These are phyloP conservation scores for Coemansia sp. DNA, from an alignment of 192 early-diverging fungal species.

Conservation along the genomic window DNA sequence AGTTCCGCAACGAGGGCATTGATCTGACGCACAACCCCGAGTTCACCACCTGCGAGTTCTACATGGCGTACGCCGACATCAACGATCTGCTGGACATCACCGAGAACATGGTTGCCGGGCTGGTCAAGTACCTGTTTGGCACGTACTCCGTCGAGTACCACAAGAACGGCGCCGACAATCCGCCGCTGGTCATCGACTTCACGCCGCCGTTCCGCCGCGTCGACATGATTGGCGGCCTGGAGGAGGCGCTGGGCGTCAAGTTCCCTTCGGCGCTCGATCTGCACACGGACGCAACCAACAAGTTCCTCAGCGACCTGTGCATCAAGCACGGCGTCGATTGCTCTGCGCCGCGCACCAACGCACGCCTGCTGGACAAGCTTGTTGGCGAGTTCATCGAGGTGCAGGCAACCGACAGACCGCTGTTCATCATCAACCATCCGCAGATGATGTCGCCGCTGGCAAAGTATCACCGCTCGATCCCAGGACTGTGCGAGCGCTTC, in stretches of 20 bases:
- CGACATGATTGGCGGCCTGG: conserved; percentile 90
- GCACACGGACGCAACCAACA: conserved; percentile 76
- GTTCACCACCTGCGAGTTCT: conserved; percentile 99
- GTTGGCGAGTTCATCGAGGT: conserved; percentile 83
- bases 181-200: conserved; percentile 88
- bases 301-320: conserved; percentile 92
- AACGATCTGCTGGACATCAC: conserved; percentile 96
- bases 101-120: conserved; percentile 81
- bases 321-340: conserved; percentile 95
- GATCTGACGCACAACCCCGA: conserved; percentile 99
- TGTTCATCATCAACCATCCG: conserved; percentile 96
- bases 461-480: conserved; percentile 88
- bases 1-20: conserved; percentile 99
- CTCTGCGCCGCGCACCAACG: conserved; percentile 87
- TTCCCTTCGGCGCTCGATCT: conserved; percentile 88
- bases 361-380: conserved; percentile 94
- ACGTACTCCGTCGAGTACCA: conserved; percentile 92
- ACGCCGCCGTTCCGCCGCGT: conserved; percentile 94
- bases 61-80: conserved; percentile 99
- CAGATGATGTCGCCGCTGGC: conserved; percentile 99
- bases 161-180: conserved; percentile 81
- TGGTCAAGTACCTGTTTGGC: conserved; percentile 93
- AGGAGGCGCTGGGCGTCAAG: conserved; percentile 84
- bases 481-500: conserved; percentile 96
- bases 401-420: conserved; percentile 75